Conservation (phyloP, 805 yeast species). For the Alloascoidea hylecoeti region DNA sequence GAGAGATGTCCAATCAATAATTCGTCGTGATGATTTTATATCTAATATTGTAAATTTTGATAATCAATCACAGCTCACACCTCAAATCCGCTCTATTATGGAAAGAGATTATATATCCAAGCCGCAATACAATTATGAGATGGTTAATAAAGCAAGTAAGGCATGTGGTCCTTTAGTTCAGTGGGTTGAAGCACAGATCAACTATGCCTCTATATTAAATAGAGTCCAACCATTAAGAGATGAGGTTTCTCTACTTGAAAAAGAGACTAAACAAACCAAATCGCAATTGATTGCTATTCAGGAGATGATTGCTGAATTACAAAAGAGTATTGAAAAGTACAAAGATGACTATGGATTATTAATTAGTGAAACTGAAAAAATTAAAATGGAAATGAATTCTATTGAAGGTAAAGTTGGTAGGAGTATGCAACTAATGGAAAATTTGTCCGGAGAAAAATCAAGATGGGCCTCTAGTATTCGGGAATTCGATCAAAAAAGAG, state of each 20-base stretch:
- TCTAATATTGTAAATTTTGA: slow-evolving; percentile 67
- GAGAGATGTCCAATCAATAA: slow-evolving; percentile 74
- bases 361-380: slow-evolving; percentile 67
- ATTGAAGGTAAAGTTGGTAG: slow-evolving; percentile 50
- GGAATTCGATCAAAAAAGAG: slow-evolving; percentile 30
- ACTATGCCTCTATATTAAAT: slow-evolving; percentile 57
- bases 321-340: slow-evolving; percentile 50
- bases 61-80: slow-evolving; percentile 40
- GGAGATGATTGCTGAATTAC: slow-evolving; percentile 68
- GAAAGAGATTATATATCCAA: slow-evolving; percentile 43
- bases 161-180: slow-evolving; percentile 87
- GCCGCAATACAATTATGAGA: slow-evolving; percentile 51
- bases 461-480: slow-evolving; percentile 62
- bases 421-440: slow-evolving; percentile 46
- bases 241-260: slow-evolving; percentile 50
- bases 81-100: slow-evolving; percentile 39
- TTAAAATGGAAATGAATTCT: slow-evolving; percentile 52
- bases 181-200: slow-evolving; percentile 87
- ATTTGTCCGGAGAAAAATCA: slow-evolving; percentile 47
- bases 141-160: slow-evolving; percentile 80
- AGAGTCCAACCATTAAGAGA: slow-evolving; percentile 58
- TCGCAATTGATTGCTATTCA: slow-evolving; percentile 64
- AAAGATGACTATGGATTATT: slow-evolving; percentile 55
- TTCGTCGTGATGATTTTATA: slow-evolving; percentile 80
- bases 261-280: slow-evolving; percentile 42